Conservation (phyloP, 306 rosid species). For the Gillenia trifoliata region DNA sequence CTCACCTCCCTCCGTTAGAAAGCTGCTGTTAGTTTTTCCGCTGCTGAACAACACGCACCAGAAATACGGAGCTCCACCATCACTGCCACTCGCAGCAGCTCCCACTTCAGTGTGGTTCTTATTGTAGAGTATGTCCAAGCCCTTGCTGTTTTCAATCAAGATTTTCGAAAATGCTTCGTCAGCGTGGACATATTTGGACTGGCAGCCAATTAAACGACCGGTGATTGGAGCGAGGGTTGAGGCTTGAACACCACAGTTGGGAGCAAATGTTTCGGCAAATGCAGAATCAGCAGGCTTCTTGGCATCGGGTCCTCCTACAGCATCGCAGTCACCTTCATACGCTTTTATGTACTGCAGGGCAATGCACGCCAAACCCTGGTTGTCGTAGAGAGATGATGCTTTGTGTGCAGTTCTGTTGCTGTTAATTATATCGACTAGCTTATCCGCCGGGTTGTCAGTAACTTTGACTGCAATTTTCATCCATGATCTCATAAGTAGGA, state of each 20-base stretch:
- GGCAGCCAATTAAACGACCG: conserved; percentile 89
- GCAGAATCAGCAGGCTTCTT: conserved; percentile 80
- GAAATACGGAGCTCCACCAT: conserved; percentile 83
- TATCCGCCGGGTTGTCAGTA: conserved; percentile 48
- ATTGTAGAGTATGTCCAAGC: conserved; percentile 63
- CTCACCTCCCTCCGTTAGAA: conserved; percentile 59
- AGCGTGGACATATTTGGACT: conserved; percentile 61
- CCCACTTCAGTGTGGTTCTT: conserved; percentile 86
- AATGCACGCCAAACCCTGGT: conserved; percentile 83
- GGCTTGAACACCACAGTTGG: conserved; percentile 61
- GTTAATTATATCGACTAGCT: conserved; percentile 36
- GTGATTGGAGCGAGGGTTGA: conserved; percentile 67
- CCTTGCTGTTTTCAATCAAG: conserved; percentile 57
- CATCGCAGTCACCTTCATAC: conserved; percentile 62
- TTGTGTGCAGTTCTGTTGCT: conserved; percentile 42
- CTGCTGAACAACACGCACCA: conserved; percentile 92
- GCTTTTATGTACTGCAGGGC: conserved; percentile 91
- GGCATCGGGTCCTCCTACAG: conserved; percentile 78
- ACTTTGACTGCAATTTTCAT: conserved; percentile 42
- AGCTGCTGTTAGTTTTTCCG: conserved; percentile 62
- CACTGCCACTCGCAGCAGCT: conserved; percentile 81
- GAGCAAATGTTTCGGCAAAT: conserved; percentile 71
- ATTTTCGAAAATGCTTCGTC: conserved; percentile 65
- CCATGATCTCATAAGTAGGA: not conserved
- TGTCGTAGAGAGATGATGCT: conserved; percentile 33